phyloP scores from a whole-genome alignment of 139 green algal genomes.

The Coelastrella sp. region DNA sequence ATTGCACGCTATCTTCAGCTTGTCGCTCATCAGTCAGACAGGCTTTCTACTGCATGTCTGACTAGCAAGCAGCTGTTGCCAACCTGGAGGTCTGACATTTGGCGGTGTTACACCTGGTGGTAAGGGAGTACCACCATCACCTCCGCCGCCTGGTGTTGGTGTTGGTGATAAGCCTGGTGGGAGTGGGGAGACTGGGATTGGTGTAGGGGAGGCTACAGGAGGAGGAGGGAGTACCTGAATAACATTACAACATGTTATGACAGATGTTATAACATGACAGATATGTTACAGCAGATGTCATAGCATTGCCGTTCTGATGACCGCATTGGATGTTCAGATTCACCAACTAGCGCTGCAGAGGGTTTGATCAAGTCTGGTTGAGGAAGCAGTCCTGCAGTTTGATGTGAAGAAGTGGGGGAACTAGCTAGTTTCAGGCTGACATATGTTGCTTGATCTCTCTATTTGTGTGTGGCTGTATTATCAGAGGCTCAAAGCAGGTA shows the following conservation, averaged over 20 bases:
- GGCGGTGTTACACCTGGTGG: slow-evolving; percentile 11
- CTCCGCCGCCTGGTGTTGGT: not conserved
- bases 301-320: no score
- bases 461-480: not conserved
- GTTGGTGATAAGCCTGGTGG: not conserved
- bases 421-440: no score
- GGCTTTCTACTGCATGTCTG: not conserved
- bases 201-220: not conserved
- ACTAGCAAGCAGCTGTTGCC: not conserved
- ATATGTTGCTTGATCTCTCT: not conserved
- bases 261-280: not conserved
- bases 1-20: not conserved
- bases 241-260: not conserved
- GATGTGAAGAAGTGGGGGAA: no score
- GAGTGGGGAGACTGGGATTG: not conserved
- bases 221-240: not conserved
- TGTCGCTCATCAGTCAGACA: not conserved
- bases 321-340: no score
- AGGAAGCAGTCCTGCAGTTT: no score
- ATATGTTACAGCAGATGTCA: no score
- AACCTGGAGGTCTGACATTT: slow-evolving; percentile 10
- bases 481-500: not conserved
- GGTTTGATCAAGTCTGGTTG: no score
- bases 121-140: not conserved
- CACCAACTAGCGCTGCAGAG: no score